These are phyloP conservation scores for Mycena pura DNA, from an alignment of 768 basidiomycete species.

Conservation along the genomic window DNA sequence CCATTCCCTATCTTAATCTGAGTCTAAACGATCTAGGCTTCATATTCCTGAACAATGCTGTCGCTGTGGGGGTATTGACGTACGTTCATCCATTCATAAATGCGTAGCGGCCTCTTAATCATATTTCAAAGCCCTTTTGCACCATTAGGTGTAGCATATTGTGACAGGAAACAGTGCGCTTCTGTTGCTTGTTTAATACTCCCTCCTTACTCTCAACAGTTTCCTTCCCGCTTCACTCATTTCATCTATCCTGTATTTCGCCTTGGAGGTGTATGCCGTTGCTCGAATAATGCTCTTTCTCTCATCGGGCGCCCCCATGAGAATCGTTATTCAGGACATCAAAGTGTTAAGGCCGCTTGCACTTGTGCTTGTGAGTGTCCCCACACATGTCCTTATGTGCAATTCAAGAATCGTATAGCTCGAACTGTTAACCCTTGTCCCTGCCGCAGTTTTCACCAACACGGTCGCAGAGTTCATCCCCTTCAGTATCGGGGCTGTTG, in stretches of 20 bases:
- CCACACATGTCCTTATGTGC: not conserved
- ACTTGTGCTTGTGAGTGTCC: constrained; percentile 40
- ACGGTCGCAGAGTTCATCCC: constrained; percentile 49
- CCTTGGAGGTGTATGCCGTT: constrained; percentile 46
- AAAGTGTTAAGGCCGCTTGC: constrained; percentile 42
- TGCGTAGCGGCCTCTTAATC: not conserved
- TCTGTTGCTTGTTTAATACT: not conserved
- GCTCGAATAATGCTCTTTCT: constrained; percentile 40
- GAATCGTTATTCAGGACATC: constrained; percentile 33
- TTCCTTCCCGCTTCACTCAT: constrained; percentile 46
- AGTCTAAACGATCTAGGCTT: constrained; percentile 35
- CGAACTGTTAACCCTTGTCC: constrained; percentile 49
- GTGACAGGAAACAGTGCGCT: constrained; percentile 39
- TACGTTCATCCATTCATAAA: constrained; percentile 24
- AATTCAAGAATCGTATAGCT: constrained; percentile 26
- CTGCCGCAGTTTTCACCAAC: constrained; percentile 41
- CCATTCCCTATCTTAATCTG: not conserved
- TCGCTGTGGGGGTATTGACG: constrained; percentile 43
- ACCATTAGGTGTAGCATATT: constrained; percentile 34
- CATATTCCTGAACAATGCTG: constrained; percentile 47
- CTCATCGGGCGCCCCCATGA: constrained; percentile 19
- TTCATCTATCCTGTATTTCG: constrained; percentile 41
- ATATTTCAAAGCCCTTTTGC: constrained; percentile 26
- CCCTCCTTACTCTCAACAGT: constrained; percentile 32
- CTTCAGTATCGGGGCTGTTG: constrained; percentile 46